Evolutionary conservation across 2,329 filamentous ascomycete species (phyloP).

Genomic region (Lasiodiplodia sp.): DNA sequence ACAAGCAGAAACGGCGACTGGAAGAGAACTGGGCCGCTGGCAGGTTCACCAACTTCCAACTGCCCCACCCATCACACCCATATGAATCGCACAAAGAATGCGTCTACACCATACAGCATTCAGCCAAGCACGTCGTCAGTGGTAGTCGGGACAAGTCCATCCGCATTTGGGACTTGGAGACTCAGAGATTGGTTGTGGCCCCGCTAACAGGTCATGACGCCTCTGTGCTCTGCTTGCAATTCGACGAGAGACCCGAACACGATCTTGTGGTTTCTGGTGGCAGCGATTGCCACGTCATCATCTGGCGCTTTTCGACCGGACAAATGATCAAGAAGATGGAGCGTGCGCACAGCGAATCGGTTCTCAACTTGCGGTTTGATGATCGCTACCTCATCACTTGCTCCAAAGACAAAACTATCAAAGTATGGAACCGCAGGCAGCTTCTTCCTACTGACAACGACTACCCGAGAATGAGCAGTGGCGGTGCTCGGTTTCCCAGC

Average conservation of each 20-base stretch:
- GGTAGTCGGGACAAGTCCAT: slow-evolving; percentile 89
- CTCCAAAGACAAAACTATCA: slow-evolving; percentile 96
- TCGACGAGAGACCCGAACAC: slow-evolving; percentile 85
- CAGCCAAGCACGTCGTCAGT: slow-evolving; percentile 84
- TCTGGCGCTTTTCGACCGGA: slow-evolving; percentile 94
- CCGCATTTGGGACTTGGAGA: slow-evolving; percentile 88
- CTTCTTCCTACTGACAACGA: slow-evolving; percentile 49
- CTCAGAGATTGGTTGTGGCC: slow-evolving; percentile 75
- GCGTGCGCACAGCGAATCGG: slow-evolving; percentile 85
- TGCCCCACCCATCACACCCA: slow-evolving; percentile 82
- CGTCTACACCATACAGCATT: slow-evolving; percentile 94
- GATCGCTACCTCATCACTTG: slow-evolving; percentile 92
- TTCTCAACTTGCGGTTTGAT: slow-evolving; percentile 92
- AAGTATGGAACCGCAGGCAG: slow-evolving; percentile 83
- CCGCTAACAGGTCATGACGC: slow-evolving; percentile 80
- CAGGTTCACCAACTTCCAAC: slow-evolving; percentile 83
- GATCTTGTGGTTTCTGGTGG: slow-evolving; percentile 96
- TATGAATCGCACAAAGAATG: slow-evolving; percentile 90
- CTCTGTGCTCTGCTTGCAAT: slow-evolving; percentile 93
- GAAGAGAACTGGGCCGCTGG: slow-evolving; percentile 93
- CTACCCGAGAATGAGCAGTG: slow-evolving; percentile 46
- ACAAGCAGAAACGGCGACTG: slow-evolving; percentile 82
- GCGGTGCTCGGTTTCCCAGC: slow-evolving; percentile 56
- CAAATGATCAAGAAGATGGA: slow-evolving; percentile 78
- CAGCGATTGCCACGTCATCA: slow-evolving; percentile 86